Percentiles rank a stretch among this genome's conserved stretches.
phyloP scores from a whole-genome alignment of 192 early-diverging fungal species.

The Blastocladiella britannica region DNA sequence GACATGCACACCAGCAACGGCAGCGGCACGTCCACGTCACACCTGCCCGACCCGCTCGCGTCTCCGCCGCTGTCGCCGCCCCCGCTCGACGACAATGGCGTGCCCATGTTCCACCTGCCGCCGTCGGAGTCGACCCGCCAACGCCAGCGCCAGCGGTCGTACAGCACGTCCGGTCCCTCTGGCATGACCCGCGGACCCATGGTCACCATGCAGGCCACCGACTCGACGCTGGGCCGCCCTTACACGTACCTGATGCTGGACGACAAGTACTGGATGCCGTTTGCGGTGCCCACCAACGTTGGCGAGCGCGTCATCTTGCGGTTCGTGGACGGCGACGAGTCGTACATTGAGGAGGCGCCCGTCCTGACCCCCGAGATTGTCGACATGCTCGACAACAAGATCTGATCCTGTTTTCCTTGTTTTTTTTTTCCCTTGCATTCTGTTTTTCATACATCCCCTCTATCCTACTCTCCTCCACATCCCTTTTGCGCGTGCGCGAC shows the following conservation, averaged over 20 bases:
- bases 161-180: conserved; percentile 4
- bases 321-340: neutral
- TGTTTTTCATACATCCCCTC: too few relatives aligned
- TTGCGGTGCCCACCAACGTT: conserved; percentile 30
- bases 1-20: neutral
- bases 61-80: neutral
- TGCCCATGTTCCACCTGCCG: neutral
- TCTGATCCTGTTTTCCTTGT: too few relatives aligned
- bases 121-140: neutral
- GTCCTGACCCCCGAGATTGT: neutral
- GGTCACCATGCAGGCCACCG: conserved; percentile 18
- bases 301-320: neutral
- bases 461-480: too few relatives aligned
- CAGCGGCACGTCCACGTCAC: neutral
- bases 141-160: conserved; percentile 2
- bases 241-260: conserved; percentile 31
- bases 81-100: neutral
- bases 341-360: neutral
- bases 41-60: neutral
- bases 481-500: too few relatives aligned
- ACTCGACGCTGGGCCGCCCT: conserved; percentile 20
- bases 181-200: conserved; percentile 8
- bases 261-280: conserved; percentile 27
- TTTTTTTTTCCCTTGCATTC: too few relatives aligned
- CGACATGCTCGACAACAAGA: neutral